Percentiles rank a stretch among this genome's conserved stretches.
Evolutionary conservation across 1,139 yeast genomes (phyloP).

Genomic region (Wickerhamiella infanticola): DNA sequence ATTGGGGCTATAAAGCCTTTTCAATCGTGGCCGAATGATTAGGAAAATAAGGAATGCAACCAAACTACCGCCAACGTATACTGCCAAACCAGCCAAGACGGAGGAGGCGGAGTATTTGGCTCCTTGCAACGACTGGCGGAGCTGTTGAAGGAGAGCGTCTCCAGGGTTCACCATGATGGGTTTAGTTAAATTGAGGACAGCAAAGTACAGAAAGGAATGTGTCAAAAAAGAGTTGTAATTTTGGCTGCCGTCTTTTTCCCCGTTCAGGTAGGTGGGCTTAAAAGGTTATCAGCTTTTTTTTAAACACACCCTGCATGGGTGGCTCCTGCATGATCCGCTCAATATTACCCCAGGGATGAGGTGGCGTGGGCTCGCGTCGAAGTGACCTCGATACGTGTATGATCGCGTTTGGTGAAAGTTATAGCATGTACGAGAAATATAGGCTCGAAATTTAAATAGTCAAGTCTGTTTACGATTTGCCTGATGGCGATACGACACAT

Average conservation of each 20-base stretch:
- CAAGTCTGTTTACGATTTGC: too few species aligned
- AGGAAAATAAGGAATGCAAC: constrained; percentile 20
- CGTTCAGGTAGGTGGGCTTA: too few species aligned
- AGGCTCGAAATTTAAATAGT: too few species aligned
- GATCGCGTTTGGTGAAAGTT: too few species aligned
- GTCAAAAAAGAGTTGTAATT: not conserved
- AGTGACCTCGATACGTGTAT: too few species aligned
- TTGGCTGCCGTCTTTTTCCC: not conserved
- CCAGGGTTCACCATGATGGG: not conserved
- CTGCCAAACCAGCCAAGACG: constrained; percentile 23
- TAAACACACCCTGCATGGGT: constrained; percentile 22
- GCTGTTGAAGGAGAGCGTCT: constrained; percentile 10
- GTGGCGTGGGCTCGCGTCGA: too few species aligned
- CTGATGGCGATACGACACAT: too few species aligned
- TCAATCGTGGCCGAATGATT: constrained; percentile 23
- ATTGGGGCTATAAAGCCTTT: constrained; percentile 19
- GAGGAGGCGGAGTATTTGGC: constrained; percentile 16
- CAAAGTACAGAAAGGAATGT: not conserved
- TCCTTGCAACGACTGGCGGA: constrained; percentile 14
- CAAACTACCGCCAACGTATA: constrained; percentile 24
- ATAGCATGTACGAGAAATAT: too few species aligned
- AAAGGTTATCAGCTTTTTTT: constrained; percentile 27
- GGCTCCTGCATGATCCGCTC: too few species aligned
- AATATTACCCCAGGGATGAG: too few species aligned
- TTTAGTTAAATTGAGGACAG: not conserved